These are phyloP conservation scores for Abelmoschus esculentus DNA, from an alignment of 345 rosid species.

Conservation along the genomic window DNA sequence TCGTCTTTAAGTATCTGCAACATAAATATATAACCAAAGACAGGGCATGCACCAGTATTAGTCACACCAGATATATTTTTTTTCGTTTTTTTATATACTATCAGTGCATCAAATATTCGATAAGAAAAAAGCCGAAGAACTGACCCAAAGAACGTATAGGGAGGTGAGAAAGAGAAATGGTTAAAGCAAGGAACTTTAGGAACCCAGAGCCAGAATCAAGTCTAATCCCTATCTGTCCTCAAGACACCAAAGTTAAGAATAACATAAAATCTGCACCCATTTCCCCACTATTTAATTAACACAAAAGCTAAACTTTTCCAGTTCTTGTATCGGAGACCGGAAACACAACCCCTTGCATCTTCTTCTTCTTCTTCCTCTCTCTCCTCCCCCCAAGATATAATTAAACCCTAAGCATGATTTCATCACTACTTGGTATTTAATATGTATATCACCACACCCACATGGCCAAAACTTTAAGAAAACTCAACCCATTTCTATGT, in stretches of 20 bases:
- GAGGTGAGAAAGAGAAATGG: conserved; percentile 48
- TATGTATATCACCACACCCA: conserved; percentile 57
- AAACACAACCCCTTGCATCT: conserved; percentile 25
- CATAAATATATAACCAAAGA: not conserved
- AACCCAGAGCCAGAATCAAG: conserved; percentile 27
- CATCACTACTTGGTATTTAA: conserved; percentile 59
- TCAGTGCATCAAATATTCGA: too few relatives aligned
- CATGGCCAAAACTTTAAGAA: conserved; percentile 57
- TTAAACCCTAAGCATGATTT: conserved; percentile 37
- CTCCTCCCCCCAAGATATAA: not conserved
- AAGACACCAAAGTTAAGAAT: conserved; percentile 38
- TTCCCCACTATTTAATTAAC: conserved; percentile 35
- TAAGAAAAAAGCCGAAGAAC: conserved; percentile 7
- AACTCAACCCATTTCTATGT: conserved; percentile 20
- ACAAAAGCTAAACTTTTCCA: conserved; percentile 50
- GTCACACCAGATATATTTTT: too few relatives aligned
- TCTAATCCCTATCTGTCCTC: conserved; percentile 41
- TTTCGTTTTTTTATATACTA: too few relatives aligned
- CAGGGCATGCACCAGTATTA: too few relatives aligned
- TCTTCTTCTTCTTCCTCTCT: too few relatives aligned
- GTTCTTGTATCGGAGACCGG: conserved; percentile 48
- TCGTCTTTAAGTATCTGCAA: too few relatives aligned
- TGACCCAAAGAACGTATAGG: conserved; percentile 60
- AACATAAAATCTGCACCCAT: conserved; percentile 23
- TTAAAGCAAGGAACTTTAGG: conserved; percentile 42